Evolutionary conservation across 2,329 filamentous ascomycete genomes (phyloP).

Genomic region (Monosporascus sp.): DNA sequence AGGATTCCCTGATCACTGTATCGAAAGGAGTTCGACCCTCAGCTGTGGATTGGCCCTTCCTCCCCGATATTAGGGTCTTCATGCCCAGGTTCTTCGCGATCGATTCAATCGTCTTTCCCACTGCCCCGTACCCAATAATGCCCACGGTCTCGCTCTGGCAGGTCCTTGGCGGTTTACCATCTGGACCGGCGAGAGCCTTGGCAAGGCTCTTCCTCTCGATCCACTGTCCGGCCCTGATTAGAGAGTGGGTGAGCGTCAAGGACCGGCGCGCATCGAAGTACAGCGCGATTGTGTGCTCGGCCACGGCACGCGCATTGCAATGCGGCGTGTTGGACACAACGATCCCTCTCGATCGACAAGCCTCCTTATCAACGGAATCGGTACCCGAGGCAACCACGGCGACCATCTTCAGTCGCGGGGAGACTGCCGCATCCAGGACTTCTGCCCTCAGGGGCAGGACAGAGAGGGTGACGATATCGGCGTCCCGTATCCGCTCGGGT

Average conservation of each 20-base stretch:
- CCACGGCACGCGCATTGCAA: slow-evolving; percentile 30
- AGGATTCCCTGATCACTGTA: slow-evolving; percentile 17
- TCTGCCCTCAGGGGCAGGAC: slow-evolving; percentile 24
- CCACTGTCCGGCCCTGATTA: slow-evolving; percentile 24
- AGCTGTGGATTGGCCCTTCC: slow-evolving; percentile 16
- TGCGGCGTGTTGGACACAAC: slow-evolving; percentile 32
- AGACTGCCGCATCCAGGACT: slow-evolving; percentile 17
- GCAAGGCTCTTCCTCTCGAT: slow-evolving; percentile 18
- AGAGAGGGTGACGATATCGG: slow-evolving; percentile 31
- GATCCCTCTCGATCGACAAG: slow-evolving; percentile 27
- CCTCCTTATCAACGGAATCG: slow-evolving; percentile 31
- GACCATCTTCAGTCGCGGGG: slow-evolving; percentile 28
- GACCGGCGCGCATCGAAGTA: slow-evolving; percentile 35
- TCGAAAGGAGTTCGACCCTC: slow-evolving; percentile 22
- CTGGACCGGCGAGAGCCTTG: slow-evolving; percentile 15
- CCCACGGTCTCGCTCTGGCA: slow-evolving; percentile 21
- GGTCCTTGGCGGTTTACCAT: slow-evolving; percentile 20
- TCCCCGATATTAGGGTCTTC: slow-evolving; percentile 20
- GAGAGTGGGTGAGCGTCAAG: slow-evolving; percentile 24
- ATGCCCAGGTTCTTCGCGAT: slow-evolving; percentile 20
- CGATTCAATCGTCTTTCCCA: slow-evolving; percentile 19
- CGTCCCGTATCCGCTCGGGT: slow-evolving; percentile 26
- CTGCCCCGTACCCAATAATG: slow-evolving; percentile 27
- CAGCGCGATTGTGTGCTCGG: slow-evolving; percentile 44
- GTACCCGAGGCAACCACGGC: slow-evolving; percentile 31